These are phyloP conservation scores for Suillus cothurnatus DNA, from an alignment of 768 basidiomycete species.

Conservation along the genomic window DNA sequence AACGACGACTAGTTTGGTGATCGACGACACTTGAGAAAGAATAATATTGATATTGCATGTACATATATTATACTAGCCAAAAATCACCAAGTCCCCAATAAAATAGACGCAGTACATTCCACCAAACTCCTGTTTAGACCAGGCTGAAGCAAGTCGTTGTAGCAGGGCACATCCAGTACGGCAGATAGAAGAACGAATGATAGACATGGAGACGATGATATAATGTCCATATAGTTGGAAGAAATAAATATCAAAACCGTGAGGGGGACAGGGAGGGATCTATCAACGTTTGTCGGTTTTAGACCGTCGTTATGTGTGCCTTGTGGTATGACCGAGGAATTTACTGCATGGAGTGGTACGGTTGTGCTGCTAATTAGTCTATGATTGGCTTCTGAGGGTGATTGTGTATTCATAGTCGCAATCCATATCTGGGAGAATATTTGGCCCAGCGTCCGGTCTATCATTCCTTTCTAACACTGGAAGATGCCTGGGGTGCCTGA, in stretches of 20 bases:
- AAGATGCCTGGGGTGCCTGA: conserved; percentile 8
- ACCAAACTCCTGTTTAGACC: not conserved
- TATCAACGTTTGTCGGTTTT: not conserved
- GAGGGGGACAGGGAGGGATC: too few species aligned
- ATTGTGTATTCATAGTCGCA: not conserved
- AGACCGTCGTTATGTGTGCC: not conserved
- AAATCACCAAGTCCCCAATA: not conserved
- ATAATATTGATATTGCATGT: not conserved
- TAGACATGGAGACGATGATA: not conserved
- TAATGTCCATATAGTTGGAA: not conserved
- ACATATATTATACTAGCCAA: not conserved
- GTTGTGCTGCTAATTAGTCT: not conserved
- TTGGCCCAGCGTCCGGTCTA: not conserved
- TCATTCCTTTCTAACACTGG: not conserved
- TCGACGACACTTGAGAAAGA: not conserved
- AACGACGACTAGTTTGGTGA: not conserved
- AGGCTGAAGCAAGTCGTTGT: not conserved
- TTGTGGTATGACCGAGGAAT: not conserved
- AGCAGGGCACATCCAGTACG: not conserved
- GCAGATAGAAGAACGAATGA: not conserved
- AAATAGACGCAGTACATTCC: not conserved
- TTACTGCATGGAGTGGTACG: not conserved
- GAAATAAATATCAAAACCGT: not conserved
- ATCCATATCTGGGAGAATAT: not conserved
- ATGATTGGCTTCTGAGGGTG: not conserved